Conservation (phyloP, 495 filamentous ascomycete species). For the Xylona heveae region DNA sequence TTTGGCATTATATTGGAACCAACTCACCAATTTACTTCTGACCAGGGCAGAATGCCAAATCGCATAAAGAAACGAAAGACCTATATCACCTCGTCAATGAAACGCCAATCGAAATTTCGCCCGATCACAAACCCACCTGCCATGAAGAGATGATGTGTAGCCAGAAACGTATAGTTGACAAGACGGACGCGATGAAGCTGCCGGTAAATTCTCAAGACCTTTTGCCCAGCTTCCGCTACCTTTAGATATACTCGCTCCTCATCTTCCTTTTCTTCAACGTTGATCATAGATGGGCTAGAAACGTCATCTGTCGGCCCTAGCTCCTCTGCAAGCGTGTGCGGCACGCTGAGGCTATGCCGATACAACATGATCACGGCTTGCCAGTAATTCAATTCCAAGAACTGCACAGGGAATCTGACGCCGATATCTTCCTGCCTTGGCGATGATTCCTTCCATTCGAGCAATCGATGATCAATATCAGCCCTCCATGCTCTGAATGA, state of each 20-base stretch:
- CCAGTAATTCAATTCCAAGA: slow-evolving; percentile 91
- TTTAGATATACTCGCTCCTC: slow-evolving; percentile 83
- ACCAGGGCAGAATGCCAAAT: slow-evolving; percentile 92
- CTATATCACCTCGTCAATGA: slow-evolving; percentile 14
- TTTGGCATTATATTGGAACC: not conserved
- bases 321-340: slow-evolving; percentile 61
- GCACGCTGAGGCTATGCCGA: slow-evolving; percentile 75
- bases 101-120: not conserved
- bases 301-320: slow-evolving; percentile 47
- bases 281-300: slow-evolving; percentile 35
- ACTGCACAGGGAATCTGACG: slow-evolving; percentile 67
- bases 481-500: slow-evolving; percentile 75
- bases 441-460: slow-evolving; percentile 70
- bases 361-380: slow-evolving; percentile 96
- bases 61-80: slow-evolving; percentile 88
- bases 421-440: slow-evolving; percentile 60
- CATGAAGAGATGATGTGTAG: slow-evolving; percentile 97
- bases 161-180: slow-evolving; percentile 89
- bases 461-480: slow-evolving; percentile 66
- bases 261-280: slow-evolving; percentile 44
- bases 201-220: slow-evolving; percentile 74
- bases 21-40: slow-evolving; percentile 55
- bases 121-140: slow-evolving; percentile 33
- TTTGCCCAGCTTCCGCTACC: slow-evolving; percentile 85
- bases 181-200: slow-evolving; percentile 71